Conservation (phyloP, 345 rosid species). For the Eucalyptus microcorys region DNA sequence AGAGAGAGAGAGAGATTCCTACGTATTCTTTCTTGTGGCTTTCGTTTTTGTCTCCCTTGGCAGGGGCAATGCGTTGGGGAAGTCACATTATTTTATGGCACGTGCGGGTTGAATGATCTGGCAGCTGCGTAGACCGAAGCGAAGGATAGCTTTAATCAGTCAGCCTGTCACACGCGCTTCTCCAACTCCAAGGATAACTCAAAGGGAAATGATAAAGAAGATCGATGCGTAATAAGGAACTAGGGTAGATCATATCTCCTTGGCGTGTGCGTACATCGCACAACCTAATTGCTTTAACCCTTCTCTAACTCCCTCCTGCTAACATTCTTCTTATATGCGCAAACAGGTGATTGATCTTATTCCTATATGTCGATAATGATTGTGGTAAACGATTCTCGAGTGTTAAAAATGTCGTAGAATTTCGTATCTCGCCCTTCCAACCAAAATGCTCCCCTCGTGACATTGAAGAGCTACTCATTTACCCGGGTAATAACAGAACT, state of each 20-base stretch:
- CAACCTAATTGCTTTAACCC: neutral
- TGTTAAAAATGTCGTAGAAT: neutral
- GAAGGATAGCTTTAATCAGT: neutral
- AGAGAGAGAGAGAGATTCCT: neutral
- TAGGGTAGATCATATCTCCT: neutral
- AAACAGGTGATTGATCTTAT: neutral
- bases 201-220: neutral
- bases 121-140: neutral
- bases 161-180: neutral
- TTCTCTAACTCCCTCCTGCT: neutral
- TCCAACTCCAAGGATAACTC: neutral
- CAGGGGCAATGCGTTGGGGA: neutral
- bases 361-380: neutral
- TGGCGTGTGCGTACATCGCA: neutral
- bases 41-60: neutral
- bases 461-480: neutral
- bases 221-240: neutral
- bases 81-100: neutral
- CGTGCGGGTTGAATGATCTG: neutral
- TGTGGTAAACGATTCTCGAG: neutral
- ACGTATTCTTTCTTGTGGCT: neutral
- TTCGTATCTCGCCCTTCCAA: neutral
- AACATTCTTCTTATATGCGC: neutral
- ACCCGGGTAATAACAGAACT: neutral
- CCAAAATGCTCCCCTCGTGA: neutral